These are phyloP conservation scores for Sclerotinia borealis DNA, from an alignment of 2,329 filamentous ascomycete species.

Conservation along the genomic window DNA sequence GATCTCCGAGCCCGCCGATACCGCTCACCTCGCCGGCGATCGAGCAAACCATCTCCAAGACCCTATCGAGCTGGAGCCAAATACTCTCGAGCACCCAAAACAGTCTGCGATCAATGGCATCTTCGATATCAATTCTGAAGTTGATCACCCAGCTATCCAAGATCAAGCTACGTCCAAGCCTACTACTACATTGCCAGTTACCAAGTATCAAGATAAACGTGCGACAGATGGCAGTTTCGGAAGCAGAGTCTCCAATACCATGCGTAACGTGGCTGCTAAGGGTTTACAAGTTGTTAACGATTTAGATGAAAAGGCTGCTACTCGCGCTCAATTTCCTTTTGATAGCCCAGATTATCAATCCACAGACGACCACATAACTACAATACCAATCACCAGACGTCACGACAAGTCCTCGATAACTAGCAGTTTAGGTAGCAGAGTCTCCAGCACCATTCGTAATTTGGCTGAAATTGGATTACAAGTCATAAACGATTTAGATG, in stretches of 20 bases:
- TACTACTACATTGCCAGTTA: background rate
- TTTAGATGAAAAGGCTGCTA: background rate
- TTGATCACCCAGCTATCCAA: background rate
- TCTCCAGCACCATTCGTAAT: constrained; percentile 37
- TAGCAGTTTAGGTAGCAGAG: constrained; percentile 29
- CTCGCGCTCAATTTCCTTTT: background rate
- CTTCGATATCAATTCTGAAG: constrained; percentile 33
- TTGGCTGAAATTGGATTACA: constrained; percentile 38
- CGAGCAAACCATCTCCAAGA: background rate
- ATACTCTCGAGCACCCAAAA: background rate
- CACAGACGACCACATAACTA: background rate
- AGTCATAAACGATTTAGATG: constrained; percentile 21
- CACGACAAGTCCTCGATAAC: constrained; percentile 21
- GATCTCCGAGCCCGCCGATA: background rate
- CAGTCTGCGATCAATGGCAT: constrained; percentile 28
- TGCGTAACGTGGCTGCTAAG: background rate
- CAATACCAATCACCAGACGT: background rate
- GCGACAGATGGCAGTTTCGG: background rate
- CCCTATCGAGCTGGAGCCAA: background rate
- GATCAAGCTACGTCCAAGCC: background rate
- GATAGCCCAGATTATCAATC: background rate
- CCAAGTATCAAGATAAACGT: background rate
- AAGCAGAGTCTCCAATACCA: background rate
- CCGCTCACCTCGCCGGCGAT: background rate
- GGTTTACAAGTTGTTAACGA: background rate